Evolutionary conservation across 108 stramenopile species (phyloP).

Genomic region (Cyclotella choctawhatcheeana): DNA sequence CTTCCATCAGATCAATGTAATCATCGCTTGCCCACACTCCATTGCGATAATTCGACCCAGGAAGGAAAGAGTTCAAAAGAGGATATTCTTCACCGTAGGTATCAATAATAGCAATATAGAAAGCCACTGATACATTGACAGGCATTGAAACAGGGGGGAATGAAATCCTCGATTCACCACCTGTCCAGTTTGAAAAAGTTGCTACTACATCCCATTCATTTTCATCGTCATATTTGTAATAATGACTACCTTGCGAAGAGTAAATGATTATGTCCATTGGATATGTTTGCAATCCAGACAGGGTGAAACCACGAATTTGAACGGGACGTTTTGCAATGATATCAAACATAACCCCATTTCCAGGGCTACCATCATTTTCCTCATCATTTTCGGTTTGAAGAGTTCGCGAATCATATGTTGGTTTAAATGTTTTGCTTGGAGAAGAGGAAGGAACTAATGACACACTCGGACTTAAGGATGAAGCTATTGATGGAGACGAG

Average conservation of each 20-base stretch:
- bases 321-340: conserved; percentile 13
- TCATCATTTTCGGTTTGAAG: not conserved
- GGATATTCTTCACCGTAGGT: conserved; percentile 19
- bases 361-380: conserved; percentile 11
- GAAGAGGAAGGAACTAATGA: not conserved
- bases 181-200: conserved; percentile 19
- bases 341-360: conserved; percentile 19
- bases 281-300: conserved; percentile 5
- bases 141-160: conserved; percentile 5
- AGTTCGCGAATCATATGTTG: conserved; percentile 3
- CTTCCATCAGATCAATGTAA: conserved; percentile 17
- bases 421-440: not conserved
- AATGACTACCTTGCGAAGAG: conserved; percentile 9
- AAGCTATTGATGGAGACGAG: not conserved
- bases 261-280: conserved; percentile 23
- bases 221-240: conserved; percentile 18
- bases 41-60: conserved; percentile 19
- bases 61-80: not conserved
- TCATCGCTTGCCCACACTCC: conserved; percentile 22
- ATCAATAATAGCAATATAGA: conserved; percentile 31
- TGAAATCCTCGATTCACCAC: not conserved
- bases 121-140: conserved; percentile 6
- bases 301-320: conserved; percentile 8
- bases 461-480: not conserved
- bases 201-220: conserved; percentile 13